These are phyloP conservation scores for Stellera chamaejasme DNA, from an alignment of 345 rosid genomes.

Conservation along the genomic window DNA sequence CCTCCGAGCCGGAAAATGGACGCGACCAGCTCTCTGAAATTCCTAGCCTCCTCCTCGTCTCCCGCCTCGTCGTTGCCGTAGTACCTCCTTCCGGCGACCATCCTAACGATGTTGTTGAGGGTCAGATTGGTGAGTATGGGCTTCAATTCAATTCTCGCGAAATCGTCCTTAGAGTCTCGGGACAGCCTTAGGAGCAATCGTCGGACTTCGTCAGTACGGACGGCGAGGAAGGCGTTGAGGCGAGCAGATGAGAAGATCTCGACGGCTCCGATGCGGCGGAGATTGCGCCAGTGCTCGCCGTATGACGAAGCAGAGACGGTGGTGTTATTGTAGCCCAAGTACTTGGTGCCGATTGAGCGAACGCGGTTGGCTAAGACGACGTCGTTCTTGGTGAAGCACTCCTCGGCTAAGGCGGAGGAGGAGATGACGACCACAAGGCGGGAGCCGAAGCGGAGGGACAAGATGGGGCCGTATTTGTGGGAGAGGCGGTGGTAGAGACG, in stretches of 20 bases:
- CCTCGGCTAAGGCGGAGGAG: not conserved
- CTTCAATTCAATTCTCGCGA: not conserved
- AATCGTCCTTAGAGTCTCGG: not conserved
- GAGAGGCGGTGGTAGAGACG: not conserved
- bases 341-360: not conserved
- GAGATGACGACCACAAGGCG: constrained; percentile 8
- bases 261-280: not conserved
- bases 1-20: not conserved
- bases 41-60: not conserved
- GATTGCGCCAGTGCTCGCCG: constrained; percentile 11
- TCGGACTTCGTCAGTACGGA: constrained; percentile 5
- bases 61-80: constrained; percentile 2
- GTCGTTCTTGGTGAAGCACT: constrained; percentile 5
- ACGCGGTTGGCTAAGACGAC: constrained; percentile 10
- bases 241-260: constrained; percentile 5
- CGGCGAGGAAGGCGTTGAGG: not conserved
- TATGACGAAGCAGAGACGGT: not conserved
- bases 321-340: constrained; percentile 6
- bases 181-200: not conserved
- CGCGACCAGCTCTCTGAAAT: not conserved
- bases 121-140: not conserved
- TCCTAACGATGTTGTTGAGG: constrained; percentile 7
- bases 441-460: constrained; percentile 11
- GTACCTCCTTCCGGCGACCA: constrained; percentile 10
- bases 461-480: constrained; percentile 5